A percentile compares a stretch with the other conserved stretches of the same genome.
Conservation (phyloP, 2,329 filamentous ascomycete genomes). For the Stylonectria norvegica region DNA sequence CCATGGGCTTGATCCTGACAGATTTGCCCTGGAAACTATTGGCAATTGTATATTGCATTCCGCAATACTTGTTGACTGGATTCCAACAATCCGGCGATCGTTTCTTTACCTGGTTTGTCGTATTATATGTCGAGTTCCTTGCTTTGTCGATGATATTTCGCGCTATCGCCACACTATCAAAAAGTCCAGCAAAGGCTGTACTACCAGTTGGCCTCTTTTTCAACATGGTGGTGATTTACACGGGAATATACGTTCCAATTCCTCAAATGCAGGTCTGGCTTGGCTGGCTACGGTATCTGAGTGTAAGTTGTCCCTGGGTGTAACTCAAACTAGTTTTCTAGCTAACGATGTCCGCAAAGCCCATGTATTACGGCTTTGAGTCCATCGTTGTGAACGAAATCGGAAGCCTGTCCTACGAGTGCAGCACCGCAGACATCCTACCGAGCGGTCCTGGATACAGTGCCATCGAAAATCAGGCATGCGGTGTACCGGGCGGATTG, state of each 20-base stretch:
- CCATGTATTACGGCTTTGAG: not conserved
- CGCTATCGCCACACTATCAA: not conserved
- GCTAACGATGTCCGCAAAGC: not conserved
- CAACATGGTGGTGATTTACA: constrained; percentile 1
- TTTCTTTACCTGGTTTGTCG: constrained; percentile 1
- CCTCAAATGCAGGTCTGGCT: not conserved
- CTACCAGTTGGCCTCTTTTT: not conserved
- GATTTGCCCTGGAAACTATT: not conserved
- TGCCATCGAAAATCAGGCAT: not conserved
- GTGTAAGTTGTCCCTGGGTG: not conserved
- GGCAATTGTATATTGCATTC: not conserved
- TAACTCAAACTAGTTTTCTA: not conserved
- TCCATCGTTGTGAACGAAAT: not conserved
- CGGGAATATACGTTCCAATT: not conserved
- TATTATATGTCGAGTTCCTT: not conserved
- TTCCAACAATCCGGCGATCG: not conserved
- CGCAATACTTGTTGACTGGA: not conserved
- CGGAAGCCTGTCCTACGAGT: not conserved
- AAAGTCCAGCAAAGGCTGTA: not conserved
- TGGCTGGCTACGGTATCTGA: not conserved
- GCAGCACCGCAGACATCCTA: not conserved
- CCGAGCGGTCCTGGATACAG: not conserved
- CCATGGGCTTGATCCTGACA: not conserved
- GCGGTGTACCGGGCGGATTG: not conserved
- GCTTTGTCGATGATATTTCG: constrained; percentile 1